Conservation (phyloP, 2,329 filamentous ascomycete genomes). For the Botryotinia globosa region DNA sequence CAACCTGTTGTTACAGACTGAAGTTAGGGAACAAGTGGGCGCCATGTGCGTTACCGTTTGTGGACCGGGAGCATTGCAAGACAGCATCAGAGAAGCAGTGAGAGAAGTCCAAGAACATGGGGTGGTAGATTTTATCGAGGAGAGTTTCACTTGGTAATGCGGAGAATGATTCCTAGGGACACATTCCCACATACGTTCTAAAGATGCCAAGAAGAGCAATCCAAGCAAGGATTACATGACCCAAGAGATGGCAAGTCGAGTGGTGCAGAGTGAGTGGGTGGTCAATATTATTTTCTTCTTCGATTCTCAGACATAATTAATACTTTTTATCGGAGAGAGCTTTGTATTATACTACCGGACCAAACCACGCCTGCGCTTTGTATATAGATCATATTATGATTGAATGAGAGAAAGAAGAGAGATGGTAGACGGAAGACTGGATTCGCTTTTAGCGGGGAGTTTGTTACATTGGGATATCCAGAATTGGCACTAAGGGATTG, state of each 20-base stretch:
- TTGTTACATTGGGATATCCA: constrained; percentile 3
- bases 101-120: constrained; percentile 58
- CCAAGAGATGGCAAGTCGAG: background rate
- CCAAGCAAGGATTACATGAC: background rate
- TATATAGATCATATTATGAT: constrained; percentile 14
- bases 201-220: background rate
- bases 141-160: constrained; percentile 60
- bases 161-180: background rate
- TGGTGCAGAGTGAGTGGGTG: background rate
- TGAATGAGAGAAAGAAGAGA: constrained; percentile 6
- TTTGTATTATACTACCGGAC: constrained; percentile 5
- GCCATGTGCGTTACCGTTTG: constrained; percentile 86
- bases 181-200: background rate
- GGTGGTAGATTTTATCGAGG: constrained; percentile 73
- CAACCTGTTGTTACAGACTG: constrained; percentile 72
- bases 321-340: background rate
- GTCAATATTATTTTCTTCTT: background rate
- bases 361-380: background rate
- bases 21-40: constrained; percentile 77
- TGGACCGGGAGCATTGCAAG: constrained; percentile 70
- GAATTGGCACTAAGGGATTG: background rate
- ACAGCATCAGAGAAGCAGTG: constrained; percentile 70
- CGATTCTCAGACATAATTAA: background rate
- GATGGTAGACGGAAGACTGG: background rate
- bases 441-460: constrained; percentile 12